These are phyloP conservation scores for Ceratocystis eucalypticola DNA, from an alignment of 2,329 filamentous ascomycete genomes.

Conservation along the genomic window DNA sequence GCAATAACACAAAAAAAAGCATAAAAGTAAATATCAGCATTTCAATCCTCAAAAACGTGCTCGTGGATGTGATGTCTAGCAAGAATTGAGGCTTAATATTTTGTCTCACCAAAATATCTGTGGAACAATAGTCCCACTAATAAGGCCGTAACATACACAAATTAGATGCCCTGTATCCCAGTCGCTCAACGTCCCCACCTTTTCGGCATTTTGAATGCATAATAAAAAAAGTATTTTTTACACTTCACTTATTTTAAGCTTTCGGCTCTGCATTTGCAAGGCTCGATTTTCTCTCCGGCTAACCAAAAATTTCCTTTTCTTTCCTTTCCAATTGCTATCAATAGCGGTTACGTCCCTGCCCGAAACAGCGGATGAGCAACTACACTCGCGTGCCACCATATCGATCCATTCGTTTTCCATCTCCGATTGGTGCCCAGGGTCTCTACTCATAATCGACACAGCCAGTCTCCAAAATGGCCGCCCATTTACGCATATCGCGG, in stretches of 20 bases:
- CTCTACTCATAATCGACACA: no score
- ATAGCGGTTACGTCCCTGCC: no score
- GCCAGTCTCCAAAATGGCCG: neutral
- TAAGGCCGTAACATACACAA: neutral
- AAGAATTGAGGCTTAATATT: neutral
- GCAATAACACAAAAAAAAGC: neutral
- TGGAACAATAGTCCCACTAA: neutral
- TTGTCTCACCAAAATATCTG: neutral
- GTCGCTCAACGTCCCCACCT: neutral
- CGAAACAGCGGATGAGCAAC: no score
- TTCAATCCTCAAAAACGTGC: neutral
- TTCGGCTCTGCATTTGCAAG: neutral
- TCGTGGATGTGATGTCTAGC: neutral
- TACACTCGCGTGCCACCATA: no score
- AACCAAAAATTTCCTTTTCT: no score
- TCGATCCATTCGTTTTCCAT: no score
- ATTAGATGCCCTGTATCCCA: neutral
- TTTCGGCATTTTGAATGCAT: neutral
- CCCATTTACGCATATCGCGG: constrained; percentile 5
- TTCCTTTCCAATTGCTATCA: no score
- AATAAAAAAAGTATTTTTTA: neutral
- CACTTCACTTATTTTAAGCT: neutral
- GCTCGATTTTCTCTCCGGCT: neutral
- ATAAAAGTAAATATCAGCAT: neutral
- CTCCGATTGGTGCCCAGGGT: no score